Conservation (phyloP, 1,284 basidiomycete genomes). For the Cutaneotrichosporon dermatis region DNA sequence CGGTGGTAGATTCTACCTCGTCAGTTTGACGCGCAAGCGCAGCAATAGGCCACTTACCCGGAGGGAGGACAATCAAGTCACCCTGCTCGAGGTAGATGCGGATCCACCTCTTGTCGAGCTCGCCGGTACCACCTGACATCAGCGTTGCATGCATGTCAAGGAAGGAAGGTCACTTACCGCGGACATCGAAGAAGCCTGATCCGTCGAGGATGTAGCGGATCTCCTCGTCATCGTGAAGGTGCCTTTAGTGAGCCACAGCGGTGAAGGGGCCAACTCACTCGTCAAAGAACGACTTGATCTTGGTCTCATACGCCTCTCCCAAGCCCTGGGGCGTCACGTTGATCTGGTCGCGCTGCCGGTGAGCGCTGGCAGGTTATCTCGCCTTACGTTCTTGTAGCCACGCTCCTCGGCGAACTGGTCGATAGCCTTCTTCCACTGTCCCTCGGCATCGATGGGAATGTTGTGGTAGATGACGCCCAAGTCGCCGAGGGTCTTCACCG, state of each 20-base stretch:
- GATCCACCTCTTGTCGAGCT: constrained; percentile 64
- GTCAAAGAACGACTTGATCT: constrained; percentile 72
- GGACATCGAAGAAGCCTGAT: constrained; percentile 77
- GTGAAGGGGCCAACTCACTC: constrained; percentile 55
- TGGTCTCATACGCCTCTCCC: constrained; percentile 71
- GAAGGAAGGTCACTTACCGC: constrained; percentile 42
- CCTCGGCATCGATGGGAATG: constrained; percentile 57
- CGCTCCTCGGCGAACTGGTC: constrained; percentile 61
- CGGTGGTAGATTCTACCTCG: constrained; percentile 67
- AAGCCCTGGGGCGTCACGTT: constrained; percentile 67
- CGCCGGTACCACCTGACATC: constrained; percentile 30
- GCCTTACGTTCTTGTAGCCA: constrained; percentile 63
- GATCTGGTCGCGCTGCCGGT: constrained; percentile 58
- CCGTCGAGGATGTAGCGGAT: constrained; percentile 78
- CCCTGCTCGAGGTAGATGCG: constrained; percentile 63
- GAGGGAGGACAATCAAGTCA: constrained; percentile 68
- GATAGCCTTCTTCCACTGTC: constrained; percentile 53
- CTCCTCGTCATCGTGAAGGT: constrained; percentile 87
- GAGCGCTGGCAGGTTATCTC: no score
- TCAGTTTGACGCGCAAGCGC: background rate
- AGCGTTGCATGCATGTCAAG: no score
- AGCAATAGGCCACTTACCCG: constrained; percentile 46
- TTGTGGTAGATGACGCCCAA: constrained; percentile 62
- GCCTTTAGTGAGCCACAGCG: constrained; percentile 51
- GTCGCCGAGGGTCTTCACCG: constrained; percentile 52